These are phyloP conservation scores for Drechmeria coniospora DNA, from an alignment of 2,329 filamentous ascomycete genomes.

Conservation along the genomic window DNA sequence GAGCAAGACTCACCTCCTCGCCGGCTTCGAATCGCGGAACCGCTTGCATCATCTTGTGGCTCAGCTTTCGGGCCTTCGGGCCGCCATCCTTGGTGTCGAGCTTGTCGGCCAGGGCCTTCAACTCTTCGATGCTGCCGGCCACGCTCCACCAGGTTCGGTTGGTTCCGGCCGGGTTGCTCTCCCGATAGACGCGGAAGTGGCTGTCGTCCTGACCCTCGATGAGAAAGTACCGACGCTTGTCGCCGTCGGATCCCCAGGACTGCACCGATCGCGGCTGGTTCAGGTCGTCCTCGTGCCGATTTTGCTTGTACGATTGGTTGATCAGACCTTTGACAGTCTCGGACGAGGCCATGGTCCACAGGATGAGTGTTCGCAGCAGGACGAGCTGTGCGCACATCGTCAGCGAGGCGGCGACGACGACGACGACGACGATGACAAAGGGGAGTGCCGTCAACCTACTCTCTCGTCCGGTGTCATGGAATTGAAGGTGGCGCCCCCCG, in stretches of 20 bases:
- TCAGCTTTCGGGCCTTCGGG: constrained; percentile 63
- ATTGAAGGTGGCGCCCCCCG: constrained; percentile 65
- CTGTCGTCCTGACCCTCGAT: constrained; percentile 92
- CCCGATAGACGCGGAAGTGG: constrained; percentile 81
- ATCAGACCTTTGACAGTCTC: constrained; percentile 69
- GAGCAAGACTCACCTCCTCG: constrained; percentile 51
- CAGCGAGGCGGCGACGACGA: constrained; percentile 2
- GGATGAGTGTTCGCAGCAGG: constrained; percentile 64
- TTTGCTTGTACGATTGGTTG: constrained; percentile 77
- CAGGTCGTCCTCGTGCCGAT: constrained; percentile 59
- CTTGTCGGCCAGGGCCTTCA: constrained; percentile 59
- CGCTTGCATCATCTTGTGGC: constrained; percentile 61
- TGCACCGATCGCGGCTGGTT: constrained; percentile 86
- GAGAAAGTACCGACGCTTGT: constrained; percentile 86
- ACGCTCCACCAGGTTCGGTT: constrained; percentile 83
- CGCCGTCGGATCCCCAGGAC: constrained; percentile 76
- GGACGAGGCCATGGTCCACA: constrained; percentile 84
- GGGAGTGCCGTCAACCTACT: too few relatives aligned
- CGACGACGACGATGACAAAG: too few relatives aligned
- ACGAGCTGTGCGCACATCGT: constrained; percentile 44
- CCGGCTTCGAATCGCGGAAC: constrained; percentile 85
- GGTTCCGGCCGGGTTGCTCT: constrained; percentile 68
- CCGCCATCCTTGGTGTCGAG: constrained; percentile 64
- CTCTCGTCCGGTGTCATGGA: constrained; percentile 69
- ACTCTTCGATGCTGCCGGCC: constrained; percentile 77